A percentile compares a stretch with the other conserved stretches of the same genome.
Conservation (phyloP, 257 asterid genomes). For the Przewalskia tangutica region DNA sequence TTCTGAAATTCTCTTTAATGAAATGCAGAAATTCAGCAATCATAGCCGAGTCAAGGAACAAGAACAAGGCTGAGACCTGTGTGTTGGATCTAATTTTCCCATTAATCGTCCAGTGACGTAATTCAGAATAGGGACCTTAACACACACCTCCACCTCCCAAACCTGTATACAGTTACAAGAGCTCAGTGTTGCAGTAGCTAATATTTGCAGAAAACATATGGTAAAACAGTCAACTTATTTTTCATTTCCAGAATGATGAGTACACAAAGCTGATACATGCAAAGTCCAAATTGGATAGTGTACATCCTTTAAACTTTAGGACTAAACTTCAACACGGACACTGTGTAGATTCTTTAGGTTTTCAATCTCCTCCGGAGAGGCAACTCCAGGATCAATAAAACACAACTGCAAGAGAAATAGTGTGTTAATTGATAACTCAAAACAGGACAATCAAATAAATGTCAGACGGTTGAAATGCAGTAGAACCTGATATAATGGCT, state of each 20-base stretch:
- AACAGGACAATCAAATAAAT: not conserved
- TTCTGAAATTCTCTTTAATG: not conserved
- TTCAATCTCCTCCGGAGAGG: constrained; percentile 57
- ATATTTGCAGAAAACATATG: not conserved
- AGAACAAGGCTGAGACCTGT: not conserved
- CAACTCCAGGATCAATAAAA: constrained; percentile 69
- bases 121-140: not conserved
- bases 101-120: not conserved
- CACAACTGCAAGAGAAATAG: constrained; percentile 46
- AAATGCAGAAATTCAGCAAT: not conserved
- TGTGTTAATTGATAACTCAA: not conserved
- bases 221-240: not conserved
- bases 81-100: not conserved
- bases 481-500: constrained; percentile 69
- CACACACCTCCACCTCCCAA: not conserved
- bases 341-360: constrained; percentile 53
- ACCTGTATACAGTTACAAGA: not conserved
- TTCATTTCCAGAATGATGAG: not conserved
- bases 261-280: not conserved
- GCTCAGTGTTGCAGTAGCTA: not conserved
- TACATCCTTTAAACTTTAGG: not conserved
- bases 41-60: not conserved
- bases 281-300: not conserved
- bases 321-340: constrained; percentile 43
- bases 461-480: not conserved